A percentile compares a stretch with the other conserved stretches of the same genome.
These are phyloP conservation scores for Akanthomyces muscarius DNA, from an alignment of 2,329 filamentous ascomycete species.

Conservation along the genomic window DNA sequence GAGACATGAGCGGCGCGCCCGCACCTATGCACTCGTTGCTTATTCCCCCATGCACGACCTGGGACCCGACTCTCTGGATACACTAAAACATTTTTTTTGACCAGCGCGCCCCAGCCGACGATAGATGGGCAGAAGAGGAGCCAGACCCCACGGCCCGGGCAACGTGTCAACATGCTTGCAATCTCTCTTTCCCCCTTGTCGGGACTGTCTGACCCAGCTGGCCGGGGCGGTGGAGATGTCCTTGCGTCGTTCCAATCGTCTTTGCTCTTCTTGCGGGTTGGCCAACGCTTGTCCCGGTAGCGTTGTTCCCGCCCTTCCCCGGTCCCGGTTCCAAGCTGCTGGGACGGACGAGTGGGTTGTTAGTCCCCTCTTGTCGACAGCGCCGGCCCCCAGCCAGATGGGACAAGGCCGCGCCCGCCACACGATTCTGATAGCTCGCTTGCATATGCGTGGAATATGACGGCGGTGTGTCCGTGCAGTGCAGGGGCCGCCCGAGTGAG, in stretches of 20 bases:
- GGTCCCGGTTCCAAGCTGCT: neutral
- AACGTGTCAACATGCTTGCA: neutral
- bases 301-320: constrained; percentile 4
- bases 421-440: constrained; percentile 5
- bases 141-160: no score
- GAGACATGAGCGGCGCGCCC: neutral
- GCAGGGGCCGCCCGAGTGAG: neutral
- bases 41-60: neutral
- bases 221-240: neutral
- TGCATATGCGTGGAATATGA: neutral
- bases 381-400: neutral
- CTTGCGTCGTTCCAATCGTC: neutral
- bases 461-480: neutral
- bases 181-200: neutral
- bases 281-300: neutral
- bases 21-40: constrained; percentile 5
- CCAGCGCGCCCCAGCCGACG: constrained; percentile 1
- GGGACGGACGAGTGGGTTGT: neutral
- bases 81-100: neutral
- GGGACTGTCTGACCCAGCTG: neutral
- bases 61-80: constrained; percentile 2
- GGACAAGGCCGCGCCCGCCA: neutral
- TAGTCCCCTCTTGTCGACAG: no score
- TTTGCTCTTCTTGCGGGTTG: neutral
- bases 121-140: neutral